These are phyloP conservation scores for Juglanconis sp. DNA, from an alignment of 2,329 filamentous ascomycete species.

Conservation along the genomic window DNA sequence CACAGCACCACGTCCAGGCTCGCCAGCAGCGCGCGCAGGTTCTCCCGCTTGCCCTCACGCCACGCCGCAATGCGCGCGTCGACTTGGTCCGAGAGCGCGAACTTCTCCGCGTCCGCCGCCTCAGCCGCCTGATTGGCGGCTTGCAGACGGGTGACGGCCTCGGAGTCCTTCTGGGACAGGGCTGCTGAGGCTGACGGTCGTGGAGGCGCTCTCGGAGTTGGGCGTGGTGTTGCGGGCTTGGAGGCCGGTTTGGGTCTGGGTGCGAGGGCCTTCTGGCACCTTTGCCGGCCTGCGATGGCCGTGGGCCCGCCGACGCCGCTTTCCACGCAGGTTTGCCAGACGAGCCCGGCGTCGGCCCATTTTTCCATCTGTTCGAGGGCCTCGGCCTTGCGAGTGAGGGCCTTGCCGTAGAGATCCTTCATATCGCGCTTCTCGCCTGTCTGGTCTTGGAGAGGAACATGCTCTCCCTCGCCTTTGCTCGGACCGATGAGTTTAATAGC, in stretches of 20 bases:
- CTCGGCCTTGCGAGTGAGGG: conserved; percentile 90
- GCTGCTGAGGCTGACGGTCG: conserved; percentile 38
- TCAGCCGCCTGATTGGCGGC: conserved; percentile 84
- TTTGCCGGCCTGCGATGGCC: conserved; percentile 79
- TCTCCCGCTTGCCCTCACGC: conserved; percentile 90
- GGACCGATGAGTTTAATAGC: conserved; percentile 78
- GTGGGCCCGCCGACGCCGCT: conserved; percentile 80
- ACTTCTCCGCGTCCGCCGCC: conserved; percentile 85
- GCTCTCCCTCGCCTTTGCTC: conserved; percentile 74
- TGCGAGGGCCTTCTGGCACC: conserved; percentile 83
- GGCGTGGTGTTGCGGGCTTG: conserved; percentile 34
- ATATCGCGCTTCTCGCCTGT: conserved; percentile 72
- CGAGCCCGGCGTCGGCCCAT: conserved; percentile 76
- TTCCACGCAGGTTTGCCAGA: conserved; percentile 83
- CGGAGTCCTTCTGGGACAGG: conserved; percentile 49
- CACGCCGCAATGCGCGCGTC: conserved; percentile 76
- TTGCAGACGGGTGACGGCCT: conserved; percentile 78
- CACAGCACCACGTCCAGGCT: conserved; percentile 88
- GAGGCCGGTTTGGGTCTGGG: conserved; percentile 53
- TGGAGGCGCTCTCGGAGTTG: conserved; percentile 41
- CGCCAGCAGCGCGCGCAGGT: conserved; percentile 80
- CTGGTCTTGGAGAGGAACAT: conserved; percentile 64
- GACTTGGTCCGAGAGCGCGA: conserved; percentile 81
- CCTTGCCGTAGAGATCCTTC: conserved; percentile 91
- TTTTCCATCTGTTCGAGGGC: conserved; percentile 93